Conservation (phyloP, 139 green algal genomes). For the Zygnema cylindricum region DNA sequence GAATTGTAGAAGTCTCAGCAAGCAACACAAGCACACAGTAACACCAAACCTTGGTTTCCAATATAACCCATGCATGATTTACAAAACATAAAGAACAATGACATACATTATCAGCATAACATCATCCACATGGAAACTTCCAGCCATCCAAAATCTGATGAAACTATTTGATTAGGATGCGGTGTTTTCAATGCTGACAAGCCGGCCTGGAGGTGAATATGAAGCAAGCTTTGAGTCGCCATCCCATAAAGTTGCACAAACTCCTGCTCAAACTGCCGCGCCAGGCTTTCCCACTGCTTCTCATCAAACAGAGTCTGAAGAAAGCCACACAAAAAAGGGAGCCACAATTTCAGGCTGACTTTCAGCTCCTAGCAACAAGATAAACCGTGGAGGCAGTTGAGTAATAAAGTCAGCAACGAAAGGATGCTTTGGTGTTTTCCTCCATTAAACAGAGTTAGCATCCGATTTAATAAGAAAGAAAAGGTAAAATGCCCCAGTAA, state of each 20-base stretch:
- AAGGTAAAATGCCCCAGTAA: too few relatives aligned
- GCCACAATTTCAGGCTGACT: conserved; percentile 21
- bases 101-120: too few relatives aligned
- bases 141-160: too few relatives aligned
- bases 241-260: conserved; percentile 83
- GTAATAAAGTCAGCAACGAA: background rate
- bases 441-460: too few relatives aligned
- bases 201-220: conserved; percentile 74
- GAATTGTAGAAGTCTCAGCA: too few relatives aligned
- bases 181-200: conserved; percentile 86
- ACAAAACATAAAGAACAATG: too few relatives aligned
- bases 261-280: conserved; percentile 78
- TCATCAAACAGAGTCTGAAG: conserved; percentile 63
- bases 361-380: background rate
- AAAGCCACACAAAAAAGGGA: background rate
- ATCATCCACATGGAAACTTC: too few relatives aligned
- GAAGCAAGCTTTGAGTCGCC: conserved; percentile 70
- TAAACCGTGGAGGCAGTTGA: background rate
- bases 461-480: too few relatives aligned
- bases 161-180: conserved; percentile 14
- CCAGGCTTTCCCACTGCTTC: conserved; percentile 72
- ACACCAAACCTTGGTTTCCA: too few relatives aligned
- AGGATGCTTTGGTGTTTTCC: background rate
- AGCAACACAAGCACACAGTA: too few relatives aligned
- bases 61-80: too few relatives aligned